These are phyloP conservation scores for Penicillium sp. DNA, from an alignment of 2,329 filamentous ascomycete species.

Conservation along the genomic window DNA sequence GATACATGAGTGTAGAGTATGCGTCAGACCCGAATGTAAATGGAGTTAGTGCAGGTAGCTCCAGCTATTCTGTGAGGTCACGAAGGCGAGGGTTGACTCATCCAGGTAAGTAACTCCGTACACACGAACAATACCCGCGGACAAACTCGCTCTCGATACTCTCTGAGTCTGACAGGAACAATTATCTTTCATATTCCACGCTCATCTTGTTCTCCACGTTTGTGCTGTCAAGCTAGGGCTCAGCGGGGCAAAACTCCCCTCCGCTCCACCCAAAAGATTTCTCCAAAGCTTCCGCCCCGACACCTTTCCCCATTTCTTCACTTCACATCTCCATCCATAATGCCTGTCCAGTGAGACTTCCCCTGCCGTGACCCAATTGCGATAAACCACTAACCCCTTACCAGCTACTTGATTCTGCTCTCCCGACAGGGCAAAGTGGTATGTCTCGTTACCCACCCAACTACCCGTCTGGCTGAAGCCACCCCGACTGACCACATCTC, in stretches of 20 bases:
- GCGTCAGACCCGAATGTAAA: no score
- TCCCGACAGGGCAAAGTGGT: constrained; percentile 99
- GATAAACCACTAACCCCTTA: constrained; percentile 19
- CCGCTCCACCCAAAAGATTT: constrained; percentile 28
- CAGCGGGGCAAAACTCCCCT: constrained; percentile 24
- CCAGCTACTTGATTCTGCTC: constrained; percentile 92
- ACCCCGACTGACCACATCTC: constrained; percentile 28
- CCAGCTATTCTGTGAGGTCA: constrained; percentile 1
- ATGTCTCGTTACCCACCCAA: constrained; percentile 50
- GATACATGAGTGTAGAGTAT: no score
- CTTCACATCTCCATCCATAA: constrained; percentile 20
- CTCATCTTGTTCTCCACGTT: constrained; percentile 1
- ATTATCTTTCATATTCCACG: background rate
- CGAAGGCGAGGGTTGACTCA: constrained; percentile 9
- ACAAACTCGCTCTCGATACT: background rate
- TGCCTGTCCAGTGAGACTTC: constrained; percentile 36
- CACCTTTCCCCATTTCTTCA: constrained; percentile 20
- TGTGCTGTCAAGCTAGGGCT: constrained; percentile 19
- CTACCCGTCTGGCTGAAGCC: constrained; percentile 24
- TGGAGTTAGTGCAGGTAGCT: background rate
- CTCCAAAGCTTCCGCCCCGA: constrained; percentile 25
- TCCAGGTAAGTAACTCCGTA: constrained; percentile 1
- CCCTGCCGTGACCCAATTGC: background rate
- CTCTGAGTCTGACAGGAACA: background rate
- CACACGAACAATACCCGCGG: background rate